Evolutionary conservation across 208 protist species (phyloP).

Genomic region (Trypanosoma caninum): DNA sequence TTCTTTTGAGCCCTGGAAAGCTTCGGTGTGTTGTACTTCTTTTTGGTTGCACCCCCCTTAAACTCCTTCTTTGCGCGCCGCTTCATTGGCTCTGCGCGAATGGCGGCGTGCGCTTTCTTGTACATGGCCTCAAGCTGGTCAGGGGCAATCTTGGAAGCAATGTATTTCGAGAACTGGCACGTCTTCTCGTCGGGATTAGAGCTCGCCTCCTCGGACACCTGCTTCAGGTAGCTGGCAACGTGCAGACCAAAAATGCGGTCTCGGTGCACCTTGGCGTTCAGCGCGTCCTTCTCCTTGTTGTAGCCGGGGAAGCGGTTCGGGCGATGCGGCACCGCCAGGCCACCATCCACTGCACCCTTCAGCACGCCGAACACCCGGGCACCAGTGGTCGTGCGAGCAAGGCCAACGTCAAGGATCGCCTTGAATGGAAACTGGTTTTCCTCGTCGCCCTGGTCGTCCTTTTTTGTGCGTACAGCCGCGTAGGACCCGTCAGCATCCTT

Average conservation of each 20-base stretch:
- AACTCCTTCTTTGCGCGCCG: constrained; percentile 54
- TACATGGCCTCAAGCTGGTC: constrained; percentile 96
- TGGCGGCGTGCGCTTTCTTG: constrained; percentile 91
- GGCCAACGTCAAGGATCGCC: constrained; percentile 96
- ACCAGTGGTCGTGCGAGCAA: constrained; percentile 96
- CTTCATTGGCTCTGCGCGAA: constrained; percentile 92
- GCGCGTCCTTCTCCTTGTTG: constrained; percentile 82
- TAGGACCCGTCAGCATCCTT: constrained; percentile 88
- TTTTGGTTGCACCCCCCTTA: constrained; percentile 30
- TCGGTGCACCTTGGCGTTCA: constrained; percentile 92
- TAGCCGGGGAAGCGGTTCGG: constrained; percentile 96
- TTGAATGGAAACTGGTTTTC: constrained; percentile 95
- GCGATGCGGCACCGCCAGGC: constrained; percentile 96
- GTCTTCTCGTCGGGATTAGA: constrained; percentile 88
- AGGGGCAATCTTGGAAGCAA: constrained; percentile 86
- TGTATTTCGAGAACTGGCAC: constrained; percentile 95
- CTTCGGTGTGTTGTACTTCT: constrained; percentile 56
- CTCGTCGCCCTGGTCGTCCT: constrained; percentile 82
- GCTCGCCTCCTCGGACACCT: constrained; percentile 93
- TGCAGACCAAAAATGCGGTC: constrained; percentile 97
- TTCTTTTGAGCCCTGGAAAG: constrained; percentile 47
- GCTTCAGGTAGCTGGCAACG: constrained; percentile 98
- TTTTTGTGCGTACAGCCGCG: constrained; percentile 70
- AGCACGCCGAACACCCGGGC: constrained; percentile 92
- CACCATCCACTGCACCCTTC: constrained; percentile 98